Percentiles rank a stretch among this genome's conserved stretches.
Evolutionary conservation across 345 rosid genomes (phyloP).

Genomic region (Gossypium turneri): DNA sequence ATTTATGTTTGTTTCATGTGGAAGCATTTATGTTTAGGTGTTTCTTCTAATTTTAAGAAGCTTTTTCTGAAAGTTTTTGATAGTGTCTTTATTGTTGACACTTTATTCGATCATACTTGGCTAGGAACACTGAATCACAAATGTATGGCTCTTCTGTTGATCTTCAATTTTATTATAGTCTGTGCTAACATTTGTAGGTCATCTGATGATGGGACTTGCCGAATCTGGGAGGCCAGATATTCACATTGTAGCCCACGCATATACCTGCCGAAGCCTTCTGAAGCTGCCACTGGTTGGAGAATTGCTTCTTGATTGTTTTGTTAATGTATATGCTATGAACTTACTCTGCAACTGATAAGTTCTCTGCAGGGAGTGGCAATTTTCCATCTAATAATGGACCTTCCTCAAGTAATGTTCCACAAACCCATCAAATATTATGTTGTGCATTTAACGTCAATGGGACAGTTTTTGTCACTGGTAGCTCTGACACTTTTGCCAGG

Average conservation of each 20-base stretch:
- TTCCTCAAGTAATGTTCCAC: conserved; percentile 54
- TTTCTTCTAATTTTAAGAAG: conserved; percentile 4
- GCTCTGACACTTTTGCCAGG: conserved; percentile 96
- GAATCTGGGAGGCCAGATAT: conserved; percentile 96
- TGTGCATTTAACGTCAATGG: conserved; percentile 97
- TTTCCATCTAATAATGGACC: conserved; percentile 47
- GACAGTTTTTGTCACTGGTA: conserved; percentile 96
- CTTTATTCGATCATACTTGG: conserved; percentile 14
- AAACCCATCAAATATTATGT: conserved; percentile 77
- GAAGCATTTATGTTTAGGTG: conserved; percentile 5
- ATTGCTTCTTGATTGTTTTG: conserved; percentile 19
- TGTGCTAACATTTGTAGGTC: conserved; percentile 56
- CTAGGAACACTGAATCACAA: background rate
- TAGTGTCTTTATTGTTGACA: conserved; percentile 9
- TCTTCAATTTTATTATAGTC: conserved; percentile 6
- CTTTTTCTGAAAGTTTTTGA: conserved; percentile 12
- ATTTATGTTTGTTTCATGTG: conserved; percentile 12
- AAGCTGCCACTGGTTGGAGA: conserved; percentile 58
- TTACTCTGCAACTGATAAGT: conserved; percentile 17
- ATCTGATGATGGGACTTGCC: conserved; percentile 98
- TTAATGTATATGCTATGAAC: conserved; percentile 17
- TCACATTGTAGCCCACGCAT: conserved; percentile 68
- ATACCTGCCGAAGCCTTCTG: conserved; percentile 73
- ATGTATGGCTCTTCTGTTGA: conserved; percentile 1
- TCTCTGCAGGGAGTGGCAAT: conserved; percentile 54